phyloP scores from a whole-genome alignment of 768 basidiomycete species.

The Termitomyces sp. region DNA sequence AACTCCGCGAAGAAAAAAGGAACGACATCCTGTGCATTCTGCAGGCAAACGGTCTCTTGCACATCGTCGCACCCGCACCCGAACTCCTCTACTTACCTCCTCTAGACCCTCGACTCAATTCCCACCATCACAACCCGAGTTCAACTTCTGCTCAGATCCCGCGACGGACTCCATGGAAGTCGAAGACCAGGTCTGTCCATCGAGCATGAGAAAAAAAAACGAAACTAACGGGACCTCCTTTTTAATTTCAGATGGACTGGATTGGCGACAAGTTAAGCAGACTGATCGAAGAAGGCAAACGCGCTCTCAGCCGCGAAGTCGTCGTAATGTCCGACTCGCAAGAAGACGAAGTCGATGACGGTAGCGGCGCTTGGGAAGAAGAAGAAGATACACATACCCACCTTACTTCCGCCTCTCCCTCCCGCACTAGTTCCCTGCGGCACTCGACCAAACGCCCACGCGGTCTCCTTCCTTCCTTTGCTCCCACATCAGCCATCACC shows the following conservation, averaged over 20 bases:
- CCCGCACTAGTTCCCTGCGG: slow-evolving; percentile 25
- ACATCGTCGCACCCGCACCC: slow-evolving; percentile 12
- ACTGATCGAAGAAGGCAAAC: slow-evolving; percentile 78
- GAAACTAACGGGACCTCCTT: not conserved
- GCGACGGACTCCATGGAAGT: slow-evolving; percentile 31
- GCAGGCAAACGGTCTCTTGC: not conserved
- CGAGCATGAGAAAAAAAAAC: not conserved
- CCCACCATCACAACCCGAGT: slow-evolving; percentile 36
- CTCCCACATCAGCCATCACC: slow-evolving; percentile 14
- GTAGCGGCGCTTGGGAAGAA: slow-evolving; percentile 72
- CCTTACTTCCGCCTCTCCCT: slow-evolving; percentile 18
- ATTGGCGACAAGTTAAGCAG: slow-evolving; percentile 65
- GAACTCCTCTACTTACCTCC: slow-evolving; percentile 15
- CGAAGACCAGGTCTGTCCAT: slow-evolving; percentile 41
- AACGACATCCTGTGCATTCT: not conserved
- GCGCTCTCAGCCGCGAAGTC: slow-evolving; percentile 72
- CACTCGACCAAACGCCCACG: slow-evolving; percentile 20
- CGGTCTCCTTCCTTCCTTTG: slow-evolving; percentile 20
- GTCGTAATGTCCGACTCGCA: slow-evolving; percentile 73
- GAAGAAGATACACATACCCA: slow-evolving; percentile 41
- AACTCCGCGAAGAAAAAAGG: slow-evolving; percentile 8
- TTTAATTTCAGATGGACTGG: slow-evolving; percentile 67
- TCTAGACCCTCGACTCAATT: slow-evolving; percentile 10
- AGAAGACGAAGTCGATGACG: slow-evolving; percentile 79
- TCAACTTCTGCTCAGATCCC: slow-evolving; percentile 34